A percentile compares a stretch with the other conserved stretches of the same genome.
Conservation (phyloP, 768 basidiomycete species). For the Gelatoporia subvermispora region DNA sequence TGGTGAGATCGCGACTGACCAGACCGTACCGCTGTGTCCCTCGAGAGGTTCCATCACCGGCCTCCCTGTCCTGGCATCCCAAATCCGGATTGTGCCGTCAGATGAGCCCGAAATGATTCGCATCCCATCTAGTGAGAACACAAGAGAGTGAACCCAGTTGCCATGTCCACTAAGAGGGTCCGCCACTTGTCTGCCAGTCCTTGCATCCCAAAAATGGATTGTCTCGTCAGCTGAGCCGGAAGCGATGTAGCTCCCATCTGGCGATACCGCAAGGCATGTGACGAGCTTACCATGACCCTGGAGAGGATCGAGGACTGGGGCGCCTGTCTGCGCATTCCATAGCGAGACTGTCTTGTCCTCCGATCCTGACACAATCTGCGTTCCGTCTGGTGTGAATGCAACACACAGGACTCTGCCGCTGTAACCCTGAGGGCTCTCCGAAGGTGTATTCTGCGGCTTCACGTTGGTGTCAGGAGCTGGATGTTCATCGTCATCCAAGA, state of each 20-base stretch:
- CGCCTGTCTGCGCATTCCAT: slow-evolving; percentile 4
- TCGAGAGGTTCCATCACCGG: too few species aligned
- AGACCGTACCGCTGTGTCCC: too few species aligned
- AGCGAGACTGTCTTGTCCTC: too few species aligned
- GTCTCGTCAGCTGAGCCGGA: too few species aligned
- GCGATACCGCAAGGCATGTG: not conserved
- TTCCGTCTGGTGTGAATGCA: slow-evolving; percentile 39
- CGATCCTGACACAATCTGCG: slow-evolving; percentile 7
- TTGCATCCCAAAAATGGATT: slow-evolving; percentile 6
- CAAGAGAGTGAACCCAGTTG: slow-evolving; percentile 29
- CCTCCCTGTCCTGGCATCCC: too few species aligned
- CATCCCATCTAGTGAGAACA: slow-evolving; percentile 39
- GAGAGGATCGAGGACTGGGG: slow-evolving; percentile 4
- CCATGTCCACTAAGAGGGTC: slow-evolving; percentile 9
- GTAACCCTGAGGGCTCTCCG: slow-evolving; percentile 14
- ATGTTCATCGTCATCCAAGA: slow-evolving; percentile 19
- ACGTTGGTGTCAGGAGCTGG: slow-evolving; percentile 20
- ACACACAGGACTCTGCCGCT: slow-evolving; percentile 28
- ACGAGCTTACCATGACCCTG: not conserved
- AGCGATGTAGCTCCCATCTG: not conserved
- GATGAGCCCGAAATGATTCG: slow-evolving; percentile 38
- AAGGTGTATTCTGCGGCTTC: slow-evolving; percentile 8
- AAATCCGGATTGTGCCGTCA: too few species aligned
- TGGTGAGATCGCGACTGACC: too few species aligned
- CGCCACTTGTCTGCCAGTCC: not conserved